Conservation (phyloP, 805 yeast species). For the Myxozyma mucilagina region DNA sequence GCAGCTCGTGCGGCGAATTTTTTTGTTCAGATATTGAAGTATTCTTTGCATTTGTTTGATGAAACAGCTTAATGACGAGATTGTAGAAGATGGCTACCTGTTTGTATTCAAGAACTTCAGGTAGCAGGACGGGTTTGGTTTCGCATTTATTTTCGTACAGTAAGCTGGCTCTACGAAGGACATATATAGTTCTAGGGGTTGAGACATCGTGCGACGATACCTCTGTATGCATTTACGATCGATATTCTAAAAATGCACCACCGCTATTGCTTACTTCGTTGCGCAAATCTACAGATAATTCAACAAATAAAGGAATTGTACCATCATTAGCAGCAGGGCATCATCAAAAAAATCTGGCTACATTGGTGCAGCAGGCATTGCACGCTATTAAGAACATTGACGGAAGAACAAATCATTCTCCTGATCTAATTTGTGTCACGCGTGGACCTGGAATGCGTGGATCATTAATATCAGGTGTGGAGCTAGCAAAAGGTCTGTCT, state of each 20-base stretch:
- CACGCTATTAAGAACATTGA: conserved; percentile 29
- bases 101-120: no score
- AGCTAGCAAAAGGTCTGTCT: conserved; percentile 80
- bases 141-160: no score
- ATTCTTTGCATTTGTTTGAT: no score
- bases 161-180: neutral
- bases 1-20: no score
- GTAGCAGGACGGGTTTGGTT: no score
- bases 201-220: conserved; percentile 96
- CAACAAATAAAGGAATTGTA: conserved; percentile 71
- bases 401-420: conserved; percentile 35
- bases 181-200: conserved; percentile 63
- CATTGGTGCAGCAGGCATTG: conserved; percentile 31
- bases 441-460: conserved; percentile 98
- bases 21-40: no score
- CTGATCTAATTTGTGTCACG: conserved; percentile 84
- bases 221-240: conserved; percentile 75
- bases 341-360: conserved; percentile 63
- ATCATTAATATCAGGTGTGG: conserved; percentile 76
- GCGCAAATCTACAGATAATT: conserved; percentile 66
- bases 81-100: no score
- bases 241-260: conserved; percentile 42
- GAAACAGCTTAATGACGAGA: no score
- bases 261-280: conserved; percentile 59
- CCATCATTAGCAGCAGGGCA: conserved; percentile 83